Conservation (phyloP, 2,329 filamentous ascomycete genomes). For the Chaetomiaceae sp. region DNA sequence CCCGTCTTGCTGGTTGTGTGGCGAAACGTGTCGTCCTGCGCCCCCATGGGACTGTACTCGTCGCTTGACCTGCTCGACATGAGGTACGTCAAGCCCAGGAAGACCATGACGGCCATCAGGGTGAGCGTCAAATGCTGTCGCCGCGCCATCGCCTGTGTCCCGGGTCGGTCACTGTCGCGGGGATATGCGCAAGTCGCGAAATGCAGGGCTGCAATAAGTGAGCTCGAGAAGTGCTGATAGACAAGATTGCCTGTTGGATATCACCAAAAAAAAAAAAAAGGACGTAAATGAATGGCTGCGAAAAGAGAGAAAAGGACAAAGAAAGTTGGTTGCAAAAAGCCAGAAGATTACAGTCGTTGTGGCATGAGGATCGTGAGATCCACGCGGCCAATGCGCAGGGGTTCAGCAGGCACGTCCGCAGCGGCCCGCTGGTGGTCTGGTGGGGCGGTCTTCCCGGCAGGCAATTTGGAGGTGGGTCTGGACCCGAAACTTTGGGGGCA, state of each 20-base stretch:
- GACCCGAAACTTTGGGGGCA: no score
- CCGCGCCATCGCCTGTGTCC: conserved; percentile 44
- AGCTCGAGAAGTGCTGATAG: no score
- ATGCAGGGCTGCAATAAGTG: not conserved
- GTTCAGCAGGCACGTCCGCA: not conserved
- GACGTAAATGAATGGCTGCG: conserved; percentile 2
- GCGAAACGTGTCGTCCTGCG: not conserved
- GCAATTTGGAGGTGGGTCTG: not conserved
- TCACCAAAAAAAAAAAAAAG: not conserved
- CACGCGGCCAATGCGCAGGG: not conserved
- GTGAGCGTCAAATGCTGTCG: conserved; percentile 50
- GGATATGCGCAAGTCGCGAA: not conserved
- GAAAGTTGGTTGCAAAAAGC: not conserved
- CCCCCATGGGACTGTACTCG: conserved; percentile 5
- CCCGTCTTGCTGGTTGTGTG: conserved; percentile 12
- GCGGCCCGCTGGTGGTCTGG: not conserved
- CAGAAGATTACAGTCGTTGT: not conserved
- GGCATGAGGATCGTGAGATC: not conserved
- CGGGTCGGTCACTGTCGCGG: not conserved
- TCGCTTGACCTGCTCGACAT: conserved; percentile 38
- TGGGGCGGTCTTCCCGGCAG: not conserved
- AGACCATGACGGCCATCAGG: conserved; percentile 50
- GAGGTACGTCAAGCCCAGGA: conserved; percentile 56
- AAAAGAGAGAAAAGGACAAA: conserved; percentile 4
- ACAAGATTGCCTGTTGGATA: not conserved